Percentiles rank a stretch among this genome's conserved stretches.
phyloP scores from a whole-genome alignment of 805 yeast species.

The Myxozyma monticola region DNA sequence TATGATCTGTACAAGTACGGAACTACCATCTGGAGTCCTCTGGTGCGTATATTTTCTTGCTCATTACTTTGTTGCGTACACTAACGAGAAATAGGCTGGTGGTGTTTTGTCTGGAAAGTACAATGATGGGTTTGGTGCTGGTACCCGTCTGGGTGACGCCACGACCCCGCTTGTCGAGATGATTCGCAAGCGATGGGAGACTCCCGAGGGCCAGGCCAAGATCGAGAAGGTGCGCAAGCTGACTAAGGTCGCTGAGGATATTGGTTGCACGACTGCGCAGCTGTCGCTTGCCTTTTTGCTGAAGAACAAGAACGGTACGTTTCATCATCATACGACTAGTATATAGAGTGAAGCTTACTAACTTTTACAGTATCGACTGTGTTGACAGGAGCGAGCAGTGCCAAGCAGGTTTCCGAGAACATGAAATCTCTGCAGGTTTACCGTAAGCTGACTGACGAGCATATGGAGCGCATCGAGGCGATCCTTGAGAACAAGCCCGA shows the following conservation, averaged over 20 bases:
- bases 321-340: neutral
- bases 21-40: conserved; percentile 39
- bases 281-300: conserved; percentile 39
- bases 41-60: conserved; percentile 11
- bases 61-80: neutral
- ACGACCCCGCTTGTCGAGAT: conserved; percentile 11
- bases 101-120: conserved; percentile 41
- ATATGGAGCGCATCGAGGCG: conserved; percentile 35
- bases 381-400: conserved; percentile 38
- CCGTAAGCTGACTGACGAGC: conserved; percentile 34
- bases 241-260: conserved; percentile 34
- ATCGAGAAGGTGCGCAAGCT: conserved; percentile 34
- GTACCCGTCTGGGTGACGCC: conserved; percentile 30
- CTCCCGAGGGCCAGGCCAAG: conserved; percentile 33
- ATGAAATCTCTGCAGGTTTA: conserved; percentile 37
- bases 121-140: conserved; percentile 34
- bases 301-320: conserved; percentile 35
- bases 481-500: conserved; percentile 36
- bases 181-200: conserved; percentile 25
- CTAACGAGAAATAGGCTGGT: conserved; percentile 28
- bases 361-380: conserved; percentile 33
- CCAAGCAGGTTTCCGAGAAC: conserved; percentile 37
- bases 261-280: conserved; percentile 36
- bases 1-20: conserved; percentile 38
- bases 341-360: neutral